These are phyloP conservation scores for Aureobasidium sp. DNA, from an alignment of 2,329 filamentous ascomycete species.

Conservation along the genomic window DNA sequence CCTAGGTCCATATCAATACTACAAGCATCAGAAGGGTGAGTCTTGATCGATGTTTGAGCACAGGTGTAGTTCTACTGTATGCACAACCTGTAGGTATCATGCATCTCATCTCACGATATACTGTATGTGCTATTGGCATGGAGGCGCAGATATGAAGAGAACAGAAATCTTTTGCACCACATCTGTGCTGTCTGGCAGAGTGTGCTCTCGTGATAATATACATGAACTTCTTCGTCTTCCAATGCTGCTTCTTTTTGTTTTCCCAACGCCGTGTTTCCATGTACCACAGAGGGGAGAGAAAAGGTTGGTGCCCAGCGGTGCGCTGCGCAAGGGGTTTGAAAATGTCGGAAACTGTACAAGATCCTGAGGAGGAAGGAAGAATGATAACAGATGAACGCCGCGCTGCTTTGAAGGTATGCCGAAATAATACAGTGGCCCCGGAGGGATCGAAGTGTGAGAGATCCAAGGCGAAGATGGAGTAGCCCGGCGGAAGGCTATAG, in stretches of 20 bases:
- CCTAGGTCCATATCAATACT: not conserved
- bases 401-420: conserved; percentile 9
- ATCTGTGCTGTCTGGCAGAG: not conserved
- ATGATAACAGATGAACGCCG: not conserved
- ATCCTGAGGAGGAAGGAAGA: not conserved
- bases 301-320: not conserved
- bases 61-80: too few species aligned
- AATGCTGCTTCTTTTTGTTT: not conserved
- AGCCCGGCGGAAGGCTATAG: not conserved
- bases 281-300: conserved; percentile 2
- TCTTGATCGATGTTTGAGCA: too few species aligned
- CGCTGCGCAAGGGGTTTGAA: not conserved
- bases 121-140: not conserved
- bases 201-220: conserved; percentile 3
- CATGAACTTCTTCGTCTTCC: not conserved
- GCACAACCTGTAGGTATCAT: too few species aligned
- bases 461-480: not conserved
- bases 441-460: not conserved
- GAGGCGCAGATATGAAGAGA: not conserved
- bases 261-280: not conserved
- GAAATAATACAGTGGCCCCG: conserved; percentile 4
- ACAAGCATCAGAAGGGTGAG: not conserved
- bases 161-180: not conserved
- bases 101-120: too few species aligned
- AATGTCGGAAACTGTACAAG: not conserved